These are phyloP conservation scores for Whalleya microplaca DNA, from an alignment of 2,329 filamentous ascomycete species.

Conservation along the genomic window DNA sequence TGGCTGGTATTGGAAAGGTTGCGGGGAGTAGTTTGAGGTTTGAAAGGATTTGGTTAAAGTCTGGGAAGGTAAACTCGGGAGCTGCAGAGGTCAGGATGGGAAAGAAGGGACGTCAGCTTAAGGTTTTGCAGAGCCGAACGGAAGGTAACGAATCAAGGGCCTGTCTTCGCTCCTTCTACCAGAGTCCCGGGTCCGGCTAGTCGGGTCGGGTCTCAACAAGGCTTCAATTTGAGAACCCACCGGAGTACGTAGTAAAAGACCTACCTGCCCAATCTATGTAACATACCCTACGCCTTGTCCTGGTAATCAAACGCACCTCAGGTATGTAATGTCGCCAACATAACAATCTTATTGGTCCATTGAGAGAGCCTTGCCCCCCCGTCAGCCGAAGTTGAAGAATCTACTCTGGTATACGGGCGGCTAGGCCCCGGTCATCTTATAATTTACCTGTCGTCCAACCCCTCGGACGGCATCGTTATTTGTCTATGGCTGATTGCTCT, in stretches of 20 bases:
- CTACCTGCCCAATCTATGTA: background rate
- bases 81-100: background rate
- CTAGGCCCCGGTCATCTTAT: background rate
- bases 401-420: background rate
- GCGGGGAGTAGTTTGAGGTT: too few species aligned
- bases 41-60: background rate
- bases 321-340: background rate
- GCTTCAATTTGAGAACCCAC: background rate
- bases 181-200: slow-evolving; percentile 31
- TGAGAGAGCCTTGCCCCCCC: background rate
- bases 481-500: background rate
- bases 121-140: slow-evolving; percentile 33
- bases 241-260: slow-evolving; percentile 7
- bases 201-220: slow-evolving; percentile 25
- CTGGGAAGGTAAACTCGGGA: slow-evolving; percentile 8
- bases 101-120: slow-evolving; percentile 33
- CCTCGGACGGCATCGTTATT: background rate
- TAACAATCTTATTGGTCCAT: background rate
- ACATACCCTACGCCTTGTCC: background rate
- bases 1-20: background rate
- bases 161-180: slow-evolving; percentile 31
- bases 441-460: background rate
- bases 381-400: too few species aligned
- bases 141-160: slow-evolving; percentile 37
- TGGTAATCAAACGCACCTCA: background rate